Base-by-base conservation (phyloP, 495 filamentous ascomycete genomes). In the Aspergillus nidulans region DNA sequence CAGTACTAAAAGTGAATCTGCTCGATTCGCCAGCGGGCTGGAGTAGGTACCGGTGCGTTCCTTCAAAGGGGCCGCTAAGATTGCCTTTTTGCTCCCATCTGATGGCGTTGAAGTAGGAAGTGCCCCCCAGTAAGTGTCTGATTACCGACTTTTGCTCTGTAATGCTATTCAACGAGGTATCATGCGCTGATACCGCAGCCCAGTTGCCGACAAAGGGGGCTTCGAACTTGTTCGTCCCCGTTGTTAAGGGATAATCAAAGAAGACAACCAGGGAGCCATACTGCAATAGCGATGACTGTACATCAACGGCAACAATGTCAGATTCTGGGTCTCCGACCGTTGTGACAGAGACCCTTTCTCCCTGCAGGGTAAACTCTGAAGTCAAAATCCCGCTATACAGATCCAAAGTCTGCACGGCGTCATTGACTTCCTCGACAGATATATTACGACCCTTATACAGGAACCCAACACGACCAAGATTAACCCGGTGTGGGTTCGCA, bases 401-500 rank as follows among this genome's bases (percentile, higher is more conserved):
- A 58, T 62, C 60, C 26, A 62, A 36, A 5, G 23, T 26, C 19
- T 58, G 60, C 10, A 26, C 36, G 9, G 28, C 56, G 16, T 53
- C 40, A 8, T 32, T 6, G 16, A 62, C 2, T 10, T 53, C 23
- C 5, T 59, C 43, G 9, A 45, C 52, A 4, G 56, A 49, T n/a
- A 59, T 40, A 38, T 56, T 40, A 1, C 45, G n/a, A 19, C 44
- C 52, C 10, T 30, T 24, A 25, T 52, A 62, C n/a, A 52, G 16
- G n/a, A 59, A 43, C 18, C 60, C 60, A 28, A 56, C 49, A 1
- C 57, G 53, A 1, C 52, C 60, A 16, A 62, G 28, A 10, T 51
- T 62, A 6, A 56, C 30, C 16, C 60, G 43, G 32, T 62, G 60
- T 5, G 60, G 60, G 23, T 62, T 62, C 19, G 49, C 43, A 42